Percentiles rank a stretch among this genome's conserved stretches.
Evolutionary conservation across 345 rosid species (phyloP).

Genomic region (Moricandia arvensis): DNA sequence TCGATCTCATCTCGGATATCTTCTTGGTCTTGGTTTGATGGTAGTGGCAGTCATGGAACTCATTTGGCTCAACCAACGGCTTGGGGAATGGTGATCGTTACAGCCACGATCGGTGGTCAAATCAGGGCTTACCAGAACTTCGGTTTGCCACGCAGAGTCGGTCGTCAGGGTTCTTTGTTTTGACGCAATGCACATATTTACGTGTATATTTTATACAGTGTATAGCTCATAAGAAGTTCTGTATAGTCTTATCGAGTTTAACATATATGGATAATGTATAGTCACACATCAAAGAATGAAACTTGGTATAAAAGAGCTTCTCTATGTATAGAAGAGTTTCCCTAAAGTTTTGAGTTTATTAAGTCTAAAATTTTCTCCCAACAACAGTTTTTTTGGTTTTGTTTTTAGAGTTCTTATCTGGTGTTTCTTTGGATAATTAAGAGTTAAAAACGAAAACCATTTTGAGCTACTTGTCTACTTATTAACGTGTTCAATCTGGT

Average conservation of each 20-base stretch:
- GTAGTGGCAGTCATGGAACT: conserved; percentile 39
- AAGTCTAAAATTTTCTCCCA: too few relatives aligned
- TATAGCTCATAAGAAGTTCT: conserved; percentile 10
- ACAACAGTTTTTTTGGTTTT: too few relatives aligned
- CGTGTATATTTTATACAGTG: background rate
- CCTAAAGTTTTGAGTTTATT: too few relatives aligned
- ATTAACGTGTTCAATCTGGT: background rate
- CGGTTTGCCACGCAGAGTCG: conserved; percentile 71
- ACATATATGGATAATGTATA: background rate
- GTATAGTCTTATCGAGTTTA: background rate
- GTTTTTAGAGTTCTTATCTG: too few relatives aligned
- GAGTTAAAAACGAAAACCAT: background rate
- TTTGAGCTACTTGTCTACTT: background rate
- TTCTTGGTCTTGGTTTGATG: conserved; percentile 54
- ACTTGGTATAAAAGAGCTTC: background rate
- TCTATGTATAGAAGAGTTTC: too few relatives aligned
- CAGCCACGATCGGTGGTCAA: conserved; percentile 82
- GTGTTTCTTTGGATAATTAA: background rate
- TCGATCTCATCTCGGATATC: conserved; percentile 51
- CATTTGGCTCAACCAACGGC: conserved; percentile 57
- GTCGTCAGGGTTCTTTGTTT: conserved; percentile 58
- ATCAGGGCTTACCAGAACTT: conserved; percentile 83
- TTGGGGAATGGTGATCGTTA: conserved; percentile 93
- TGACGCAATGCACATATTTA: conserved; percentile 21
- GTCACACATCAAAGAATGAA: background rate